A percentile compares a stretch with the other conserved stretches of the same genome.
Evolutionary conservation across 192 early-diverging fungal genomes (phyloP).

Genomic region (Oehlia diaphana): DNA sequence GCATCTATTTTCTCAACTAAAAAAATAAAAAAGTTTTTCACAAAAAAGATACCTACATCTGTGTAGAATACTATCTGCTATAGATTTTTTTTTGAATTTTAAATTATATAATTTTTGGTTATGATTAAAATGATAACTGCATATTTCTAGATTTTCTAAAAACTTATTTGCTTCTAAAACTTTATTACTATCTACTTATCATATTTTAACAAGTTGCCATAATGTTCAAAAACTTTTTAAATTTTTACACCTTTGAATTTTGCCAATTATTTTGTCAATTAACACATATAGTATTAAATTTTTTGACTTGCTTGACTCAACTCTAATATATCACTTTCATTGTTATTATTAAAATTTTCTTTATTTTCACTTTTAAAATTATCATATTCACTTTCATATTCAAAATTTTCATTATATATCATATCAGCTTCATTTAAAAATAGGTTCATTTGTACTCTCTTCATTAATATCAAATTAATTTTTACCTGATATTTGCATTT

Average conservation of each 20-base stretch:
- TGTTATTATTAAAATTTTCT: too few relatives aligned
- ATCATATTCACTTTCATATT: too few relatives aligned
- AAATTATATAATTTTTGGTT: neutral
- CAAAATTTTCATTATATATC: too few relatives aligned
- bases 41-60: neutral
- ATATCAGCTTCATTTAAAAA: too few relatives aligned
- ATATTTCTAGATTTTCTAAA: neutral
- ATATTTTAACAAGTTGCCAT: neutral
- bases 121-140: constrained; percentile 3
- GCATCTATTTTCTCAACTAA: neutral
- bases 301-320: too few relatives aligned
- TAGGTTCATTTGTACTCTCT: too few relatives aligned
- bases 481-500: too few relatives aligned
- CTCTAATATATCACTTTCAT: too few relatives aligned
- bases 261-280: neutral
- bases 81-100: neutral
- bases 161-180: neutral
- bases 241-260: neutral
- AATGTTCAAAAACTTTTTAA: neutral
- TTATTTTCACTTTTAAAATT: too few relatives aligned
- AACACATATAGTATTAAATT: neutral
- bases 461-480: too few relatives aligned
- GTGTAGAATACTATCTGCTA: neutral
- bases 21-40: neutral
- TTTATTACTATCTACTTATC: neutral